Base-by-base conservation (phyloP, 2,329 filamentous ascomycete species). In the Didymella lethalis region DNA sequence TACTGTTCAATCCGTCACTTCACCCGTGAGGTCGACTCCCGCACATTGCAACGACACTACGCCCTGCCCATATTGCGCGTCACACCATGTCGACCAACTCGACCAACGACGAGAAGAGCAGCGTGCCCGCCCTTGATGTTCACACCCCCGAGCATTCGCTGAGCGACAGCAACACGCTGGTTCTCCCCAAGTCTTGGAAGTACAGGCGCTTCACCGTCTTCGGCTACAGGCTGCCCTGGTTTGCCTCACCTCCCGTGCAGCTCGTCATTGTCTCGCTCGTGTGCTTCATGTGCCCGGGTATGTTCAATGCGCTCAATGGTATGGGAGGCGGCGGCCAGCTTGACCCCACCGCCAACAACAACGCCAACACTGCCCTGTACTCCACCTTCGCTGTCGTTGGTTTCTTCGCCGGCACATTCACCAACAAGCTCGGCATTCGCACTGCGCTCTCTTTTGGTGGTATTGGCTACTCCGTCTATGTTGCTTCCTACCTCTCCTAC, bases 381-480 rank as follows among this genome's bases (percentile, higher is more conserved):
- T 87, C 86, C 62, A 90, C 88, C 34, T 92, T 92, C 73, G 86
- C 85, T 57, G 83, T 87, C 2, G 81, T 88, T 12, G 86, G 85
- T 16, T 88, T 88, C 80, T 86, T 87, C 63, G 85, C 85, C 46
- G 86, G 86, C 55, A 93, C 90, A 51, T 85, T 93, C 70, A 88
- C 89, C 79, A 95, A 95, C 80, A 86, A 85, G 64, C 82, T 93
- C 53, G 91, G 91, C 55, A 85, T 93, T 62, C 86, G 85, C 69
- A 72, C 84, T 44, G 89, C 90, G 16, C 80, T 94, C 49, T 83
- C 86, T 5, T 83, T 93, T 64, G 91, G 91, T 62, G 90, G 91
- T 14, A 76, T 93, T 51, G 91, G 91, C 53, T 94, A 94, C 80
- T 88, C 85, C 71, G 80, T 93, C 75, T 93, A 93, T 74, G 84